A percentile compares a stretch with the other conserved stretches of the same genome.
These are phyloP conservation scores for Aspergillus sclerotialis DNA, from an alignment of 2,329 filamentous ascomycete species.

Conservation along the genomic window DNA sequence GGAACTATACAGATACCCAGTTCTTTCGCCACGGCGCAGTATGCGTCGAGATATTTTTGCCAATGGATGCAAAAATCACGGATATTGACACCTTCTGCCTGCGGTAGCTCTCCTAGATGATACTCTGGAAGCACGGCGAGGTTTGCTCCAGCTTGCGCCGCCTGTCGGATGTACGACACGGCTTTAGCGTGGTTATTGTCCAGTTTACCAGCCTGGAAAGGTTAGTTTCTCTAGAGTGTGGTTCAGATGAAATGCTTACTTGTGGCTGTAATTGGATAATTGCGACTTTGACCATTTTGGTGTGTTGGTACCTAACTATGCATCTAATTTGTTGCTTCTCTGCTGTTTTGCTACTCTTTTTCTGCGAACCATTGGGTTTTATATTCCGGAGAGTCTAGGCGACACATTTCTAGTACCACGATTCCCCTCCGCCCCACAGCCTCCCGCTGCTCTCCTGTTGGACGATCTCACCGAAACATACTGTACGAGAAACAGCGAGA, in stretches of 20 bases:
- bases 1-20: constrained; percentile 49
- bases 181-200: constrained; percentile 55
- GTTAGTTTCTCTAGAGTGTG: constrained; percentile 38
- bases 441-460: too few species aligned
- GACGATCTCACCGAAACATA: too few species aligned
- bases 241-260: constrained; percentile 11
- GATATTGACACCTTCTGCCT: too few species aligned
- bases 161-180: constrained; percentile 41
- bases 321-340: too few species aligned
- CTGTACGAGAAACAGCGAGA: too few species aligned
- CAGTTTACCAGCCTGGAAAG: constrained; percentile 70
- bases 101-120: not conserved
- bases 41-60: constrained; percentile 45
- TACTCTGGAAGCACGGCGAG: constrained; percentile 56
- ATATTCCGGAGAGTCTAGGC: too few species aligned
- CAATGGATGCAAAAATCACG: constrained; percentile 1
- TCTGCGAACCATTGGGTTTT: too few species aligned
- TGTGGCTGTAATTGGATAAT: constrained; percentile 33
- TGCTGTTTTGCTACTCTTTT: too few species aligned
- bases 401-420: too few species aligned
- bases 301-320: too few species aligned
- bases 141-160: constrained; percentile 43
- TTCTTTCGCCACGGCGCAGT: constrained; percentile 49
- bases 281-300: too few species aligned
- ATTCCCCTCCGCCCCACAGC: too few species aligned